Percentiles rank a stretch among this genome's conserved stretches.
These are phyloP conservation scores for Ustilago sp. DNA, from an alignment of 1,284 basidiomycete species.

Conservation along the genomic window DNA sequence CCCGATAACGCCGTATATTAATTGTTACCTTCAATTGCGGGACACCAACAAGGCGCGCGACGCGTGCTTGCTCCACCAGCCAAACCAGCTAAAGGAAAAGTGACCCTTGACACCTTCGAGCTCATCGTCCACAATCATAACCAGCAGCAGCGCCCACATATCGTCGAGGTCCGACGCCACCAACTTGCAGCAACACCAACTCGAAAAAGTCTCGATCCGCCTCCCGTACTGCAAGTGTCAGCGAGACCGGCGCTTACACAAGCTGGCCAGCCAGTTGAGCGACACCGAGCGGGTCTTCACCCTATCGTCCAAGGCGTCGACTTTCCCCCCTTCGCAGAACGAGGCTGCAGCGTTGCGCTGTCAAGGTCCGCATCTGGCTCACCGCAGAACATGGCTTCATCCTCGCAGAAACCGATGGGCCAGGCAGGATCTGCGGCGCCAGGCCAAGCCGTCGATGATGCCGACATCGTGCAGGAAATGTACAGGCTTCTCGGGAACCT, in stretches of 20 bases:
- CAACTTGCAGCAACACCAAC: not conserved
- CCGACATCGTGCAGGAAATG: constrained; percentile 46
- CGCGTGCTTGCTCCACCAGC: constrained; percentile 16
- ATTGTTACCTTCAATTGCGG: too few relatives aligned
- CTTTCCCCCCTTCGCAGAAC: not conserved
- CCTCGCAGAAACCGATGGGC: constrained; percentile 14
- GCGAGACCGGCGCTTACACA: not conserved
- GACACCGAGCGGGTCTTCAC: too few relatives aligned
- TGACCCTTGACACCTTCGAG: constrained; percentile 18
- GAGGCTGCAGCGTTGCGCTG: not conserved
- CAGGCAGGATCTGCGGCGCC: constrained; percentile 13
- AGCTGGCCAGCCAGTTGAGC: too few relatives aligned
- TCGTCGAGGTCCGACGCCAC: not conserved
- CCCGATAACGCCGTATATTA: too few relatives aligned
- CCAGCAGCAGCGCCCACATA: not conserved
- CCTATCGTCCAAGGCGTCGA: not conserved
- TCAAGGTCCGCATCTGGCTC: not conserved
- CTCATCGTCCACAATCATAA: constrained; percentile 6
- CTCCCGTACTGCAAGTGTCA: too few relatives aligned
- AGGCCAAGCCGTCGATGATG: constrained; percentile 32
- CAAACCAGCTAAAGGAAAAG: constrained; percentile 12
- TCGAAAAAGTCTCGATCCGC: not conserved
- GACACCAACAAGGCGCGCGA: constrained; percentile 15
- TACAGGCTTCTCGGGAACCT: constrained; percentile 48
- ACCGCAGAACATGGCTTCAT: not conserved